Percentiles rank a stretch among this genome's conserved stretches.
Conservation (phyloP, 1,284 basidiomycete genomes). For the Ustilago lituana region DNA sequence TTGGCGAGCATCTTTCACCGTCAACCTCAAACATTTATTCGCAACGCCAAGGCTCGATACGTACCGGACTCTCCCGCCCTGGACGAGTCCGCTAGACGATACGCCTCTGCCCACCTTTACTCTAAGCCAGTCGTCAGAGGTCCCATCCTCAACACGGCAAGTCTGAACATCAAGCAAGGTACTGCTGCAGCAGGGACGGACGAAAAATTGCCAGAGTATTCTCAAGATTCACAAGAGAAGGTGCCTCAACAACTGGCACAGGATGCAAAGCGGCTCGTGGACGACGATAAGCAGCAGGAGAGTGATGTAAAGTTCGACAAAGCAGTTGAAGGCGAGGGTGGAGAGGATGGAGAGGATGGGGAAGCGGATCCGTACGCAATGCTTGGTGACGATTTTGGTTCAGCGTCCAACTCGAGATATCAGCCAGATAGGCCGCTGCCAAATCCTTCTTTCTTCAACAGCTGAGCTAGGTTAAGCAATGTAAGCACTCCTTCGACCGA, state of each 20-base stretch:
- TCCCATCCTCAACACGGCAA: slow-evolving; percentile 17
- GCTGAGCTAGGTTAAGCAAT: not conserved
- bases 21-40: slow-evolving; percentile 61
- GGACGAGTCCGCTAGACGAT: slow-evolving; percentile 50
- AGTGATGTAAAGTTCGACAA: too few species aligned
- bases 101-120: slow-evolving; percentile 59
- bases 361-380: slow-evolving; percentile 46
- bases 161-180: not conserved
- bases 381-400: slow-evolving; percentile 38
- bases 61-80: slow-evolving; percentile 56
- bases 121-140: slow-evolving; percentile 37
- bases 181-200: not conserved
- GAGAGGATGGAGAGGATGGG: slow-evolving; percentile 2
- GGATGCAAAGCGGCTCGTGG: not conserved
- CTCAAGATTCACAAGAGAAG: too few species aligned
- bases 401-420: slow-evolving; percentile 8
- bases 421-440: slow-evolving; percentile 22
- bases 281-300: too few species aligned
- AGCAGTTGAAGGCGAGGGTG: too few species aligned
- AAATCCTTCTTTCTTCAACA: slow-evolving; percentile 15
- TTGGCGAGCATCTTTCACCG: slow-evolving; percentile 62
- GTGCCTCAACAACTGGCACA: too few species aligned
- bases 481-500: too few species aligned
- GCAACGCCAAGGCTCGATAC: slow-evolving; percentile 55
- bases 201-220: slow-evolving; percentile 1